A percentile compares a stretch with the other conserved stretches of the same genome.
Conservation (phyloP, 441 rosid species). For the Melastoma candidum region DNA sequence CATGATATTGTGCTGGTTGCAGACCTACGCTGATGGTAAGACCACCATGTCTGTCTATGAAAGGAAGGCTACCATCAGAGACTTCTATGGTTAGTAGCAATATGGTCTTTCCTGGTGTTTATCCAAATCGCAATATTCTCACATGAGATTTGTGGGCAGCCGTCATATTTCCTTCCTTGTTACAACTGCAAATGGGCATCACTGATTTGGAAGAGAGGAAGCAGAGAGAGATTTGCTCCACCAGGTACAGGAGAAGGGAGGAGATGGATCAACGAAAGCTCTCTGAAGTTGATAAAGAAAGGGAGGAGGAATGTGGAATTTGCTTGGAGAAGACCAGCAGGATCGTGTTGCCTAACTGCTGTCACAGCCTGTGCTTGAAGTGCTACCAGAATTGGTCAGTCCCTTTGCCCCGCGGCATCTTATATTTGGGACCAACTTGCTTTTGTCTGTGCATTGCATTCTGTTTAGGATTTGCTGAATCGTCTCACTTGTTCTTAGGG, state of each 20-base stretch:
- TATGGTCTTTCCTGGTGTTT: neutral
- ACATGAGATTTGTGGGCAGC: conserved; percentile 25
- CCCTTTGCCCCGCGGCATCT: conserved; percentile 3
- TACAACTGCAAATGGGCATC: conserved; percentile 74
- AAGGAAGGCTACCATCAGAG: conserved; percentile 70
- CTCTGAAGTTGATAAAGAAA: conserved; percentile 46
- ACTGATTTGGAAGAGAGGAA: conserved; percentile 70
- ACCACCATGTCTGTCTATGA: conserved; percentile 81
- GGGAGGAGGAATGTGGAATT: conserved; percentile 88
- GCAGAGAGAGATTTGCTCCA: conserved; percentile 45
- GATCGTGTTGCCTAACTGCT: conserved; percentile 74
- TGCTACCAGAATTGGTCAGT: conserved; percentile 75
- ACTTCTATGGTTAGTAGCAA: conserved; percentile 59
- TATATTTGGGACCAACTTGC: no score
- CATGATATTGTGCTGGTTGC: conserved; percentile 27
- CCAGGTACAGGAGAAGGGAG: conserved; percentile 47
- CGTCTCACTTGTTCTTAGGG: no score
- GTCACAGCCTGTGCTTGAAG: conserved; percentile 66
- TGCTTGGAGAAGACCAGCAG: conserved; percentile 63
- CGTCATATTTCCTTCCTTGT: conserved; percentile 70
- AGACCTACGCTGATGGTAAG: conserved; percentile 82
- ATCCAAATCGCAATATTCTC: no score
- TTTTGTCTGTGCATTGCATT: no score
- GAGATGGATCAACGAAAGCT: conserved; percentile 32
- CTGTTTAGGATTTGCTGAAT: no score